phyloP scores from a whole-genome alignment of 495 filamentous ascomycete genomes.

The Xeromyces bisporus region DNA sequence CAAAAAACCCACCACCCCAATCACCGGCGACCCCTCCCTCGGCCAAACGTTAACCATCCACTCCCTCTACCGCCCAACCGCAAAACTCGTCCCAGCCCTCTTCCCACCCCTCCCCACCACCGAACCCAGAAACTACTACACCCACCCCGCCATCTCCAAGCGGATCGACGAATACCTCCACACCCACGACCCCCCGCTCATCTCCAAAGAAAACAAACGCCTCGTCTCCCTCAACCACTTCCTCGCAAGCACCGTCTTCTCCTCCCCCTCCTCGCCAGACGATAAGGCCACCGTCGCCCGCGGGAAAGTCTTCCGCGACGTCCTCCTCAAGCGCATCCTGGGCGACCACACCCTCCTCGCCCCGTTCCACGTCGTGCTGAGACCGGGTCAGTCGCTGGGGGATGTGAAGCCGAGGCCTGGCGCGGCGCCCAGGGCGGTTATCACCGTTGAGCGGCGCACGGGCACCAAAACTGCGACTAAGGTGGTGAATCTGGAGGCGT shows the following conservation, averaged over 20 bases:
- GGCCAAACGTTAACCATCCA: conserved; percentile 41
- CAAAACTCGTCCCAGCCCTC: conserved; percentile 39
- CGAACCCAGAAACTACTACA: conserved; percentile 36
- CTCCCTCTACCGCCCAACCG: conserved; percentile 36
- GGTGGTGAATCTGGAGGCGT: conserved; percentile 44
- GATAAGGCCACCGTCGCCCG: conserved; percentile 38
- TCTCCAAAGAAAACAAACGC: conserved; percentile 43
- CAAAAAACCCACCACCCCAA: conserved; percentile 25
- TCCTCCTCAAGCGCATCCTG: conserved; percentile 41
- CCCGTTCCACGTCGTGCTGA: conserved; percentile 38
- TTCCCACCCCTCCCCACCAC: conserved; percentile 25
- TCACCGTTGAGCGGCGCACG: conserved; percentile 46
- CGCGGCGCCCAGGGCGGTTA: conserved; percentile 37
- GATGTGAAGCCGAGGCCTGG: conserved; percentile 49
- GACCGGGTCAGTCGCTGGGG: conserved; percentile 30
- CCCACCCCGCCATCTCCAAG: conserved; percentile 24
- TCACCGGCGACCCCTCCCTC: conserved; percentile 29
- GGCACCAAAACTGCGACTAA: conserved; percentile 55
- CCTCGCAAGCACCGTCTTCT: conserved; percentile 45
- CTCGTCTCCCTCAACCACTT: conserved; percentile 46
- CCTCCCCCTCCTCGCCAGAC: conserved; percentile 30
- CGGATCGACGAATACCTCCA: conserved; percentile 28
- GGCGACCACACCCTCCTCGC: conserved; percentile 32
- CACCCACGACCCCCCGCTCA: conserved; percentile 35
- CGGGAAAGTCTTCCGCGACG: conserved; percentile 44